phyloP scores from a whole-genome alignment of 805 yeast genomes.

The Candida yuanshanica region DNA sequence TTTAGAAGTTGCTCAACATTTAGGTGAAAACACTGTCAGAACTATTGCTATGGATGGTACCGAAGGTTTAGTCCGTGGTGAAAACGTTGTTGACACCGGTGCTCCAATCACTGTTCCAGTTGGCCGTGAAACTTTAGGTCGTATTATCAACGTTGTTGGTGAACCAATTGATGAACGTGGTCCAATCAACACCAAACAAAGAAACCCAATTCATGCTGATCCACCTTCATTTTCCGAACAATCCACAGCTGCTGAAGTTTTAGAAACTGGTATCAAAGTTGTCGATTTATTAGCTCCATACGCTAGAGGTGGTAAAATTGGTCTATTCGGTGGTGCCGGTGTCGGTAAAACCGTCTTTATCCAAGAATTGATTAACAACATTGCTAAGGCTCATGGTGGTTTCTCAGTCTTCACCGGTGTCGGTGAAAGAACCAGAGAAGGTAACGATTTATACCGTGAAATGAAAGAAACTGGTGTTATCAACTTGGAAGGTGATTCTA shows the following conservation, averaged over 20 bases:
- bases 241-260: conserved; percentile 95
- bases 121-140: conserved; percentile 98
- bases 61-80: conserved; percentile 99
- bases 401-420: conserved; percentile 99
- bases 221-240: conserved; percentile 96
- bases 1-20: conserved; percentile 98
- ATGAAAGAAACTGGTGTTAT: conserved; percentile 99
- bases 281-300: conserved; percentile 98
- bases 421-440: conserved; percentile 99
- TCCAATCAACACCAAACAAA: conserved; percentile 87
- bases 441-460: conserved; percentile 99
- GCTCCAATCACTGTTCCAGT: conserved; percentile 98
- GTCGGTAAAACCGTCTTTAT: conserved; percentile 99
- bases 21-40: conserved; percentile 99
- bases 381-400: conserved; percentile 99
- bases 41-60: conserved; percentile 99
- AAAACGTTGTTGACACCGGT: conserved; percentile 88
- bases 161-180: conserved; percentile 99
- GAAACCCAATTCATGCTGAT: conserved; percentile 98
- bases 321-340: conserved; percentile 99
- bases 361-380: conserved; percentile 99
- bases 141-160: conserved; percentile 97
- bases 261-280: conserved; percentile 99
- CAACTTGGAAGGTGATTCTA: conserved; percentile 98
- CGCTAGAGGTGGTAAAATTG: conserved; percentile 99